These are phyloP conservation scores for Eimeria sp. DNA, from an alignment of 169 alveolate genomes.

Conservation along the genomic window DNA sequence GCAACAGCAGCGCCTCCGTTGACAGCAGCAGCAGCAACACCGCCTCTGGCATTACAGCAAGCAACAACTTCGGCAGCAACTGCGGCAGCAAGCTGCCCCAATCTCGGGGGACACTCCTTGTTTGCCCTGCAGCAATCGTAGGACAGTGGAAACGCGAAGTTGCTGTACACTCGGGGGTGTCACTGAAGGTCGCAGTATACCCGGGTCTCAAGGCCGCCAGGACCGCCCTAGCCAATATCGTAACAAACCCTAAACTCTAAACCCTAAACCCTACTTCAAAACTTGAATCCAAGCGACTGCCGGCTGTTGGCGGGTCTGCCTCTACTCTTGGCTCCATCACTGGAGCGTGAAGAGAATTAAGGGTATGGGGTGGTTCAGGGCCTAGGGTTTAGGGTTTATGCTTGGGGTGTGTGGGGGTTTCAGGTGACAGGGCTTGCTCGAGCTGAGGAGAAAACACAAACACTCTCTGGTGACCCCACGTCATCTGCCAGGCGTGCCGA, in stretches of 20 bases:
- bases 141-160: constrained; percentile 85
- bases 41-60: not conserved
- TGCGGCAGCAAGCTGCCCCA: constrained; percentile 27
- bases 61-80: not conserved
- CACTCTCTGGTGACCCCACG: not conserved
- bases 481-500: not conserved
- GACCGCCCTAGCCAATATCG: constrained; percentile 32
- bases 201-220: constrained; percentile 70
- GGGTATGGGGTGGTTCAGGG: not conserved
- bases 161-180: constrained; percentile 14
- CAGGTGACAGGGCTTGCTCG: constrained; percentile 43
- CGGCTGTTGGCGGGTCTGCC: not conserved
- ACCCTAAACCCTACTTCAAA: not conserved
- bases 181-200: constrained; percentile 50
- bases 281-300: not conserved
- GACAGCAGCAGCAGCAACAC: constrained; percentile 5
- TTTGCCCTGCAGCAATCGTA: constrained; percentile 82
- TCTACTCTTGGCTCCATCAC: not conserved
- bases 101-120: constrained; percentile 77
- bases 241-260: not conserved
- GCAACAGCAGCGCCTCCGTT: constrained; percentile 21
- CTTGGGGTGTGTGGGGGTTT: not conserved
- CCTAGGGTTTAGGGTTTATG: not conserved
- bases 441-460: not conserved
- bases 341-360: not conserved